phyloP scores from a whole-genome alignment of 2,329 filamentous ascomycete genomes.

The Aureobasidium mangrovei region DNA sequence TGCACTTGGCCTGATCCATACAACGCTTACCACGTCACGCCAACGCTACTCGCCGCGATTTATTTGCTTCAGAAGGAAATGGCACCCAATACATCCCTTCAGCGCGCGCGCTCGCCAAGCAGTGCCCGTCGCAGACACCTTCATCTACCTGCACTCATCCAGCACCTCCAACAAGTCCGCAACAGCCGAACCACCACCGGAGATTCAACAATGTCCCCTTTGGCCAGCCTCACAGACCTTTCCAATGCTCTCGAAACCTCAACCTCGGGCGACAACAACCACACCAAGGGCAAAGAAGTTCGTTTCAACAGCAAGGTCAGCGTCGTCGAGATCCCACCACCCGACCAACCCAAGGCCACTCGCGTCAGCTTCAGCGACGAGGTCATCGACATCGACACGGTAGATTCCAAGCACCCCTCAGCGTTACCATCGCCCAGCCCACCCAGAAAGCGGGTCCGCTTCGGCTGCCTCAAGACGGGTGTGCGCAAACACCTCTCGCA shows the following conservation, averaged over 20 bases:
- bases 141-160: constrained; percentile 4
- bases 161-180: not conserved
- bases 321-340: constrained; percentile 2
- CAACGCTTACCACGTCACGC: constrained; percentile 5
- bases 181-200: not conserved
- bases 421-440: not conserved
- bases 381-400: constrained; percentile 12
- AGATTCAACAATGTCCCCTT: constrained; percentile 1
- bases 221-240: not conserved
- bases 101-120: not conserved
- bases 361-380: constrained; percentile 11
- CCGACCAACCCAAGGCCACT: not conserved
- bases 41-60: constrained; percentile 1
- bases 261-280: not conserved
- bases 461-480: constrained; percentile 7
- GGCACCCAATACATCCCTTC: constrained; percentile 1
- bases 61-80: not conserved
- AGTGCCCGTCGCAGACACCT: not conserved
- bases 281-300: constrained; percentile 1
- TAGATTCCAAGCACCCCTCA: not conserved
- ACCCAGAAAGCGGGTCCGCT: constrained; percentile 8
- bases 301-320: constrained; percentile 9
- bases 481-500: constrained; percentile 4
- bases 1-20: not conserved
- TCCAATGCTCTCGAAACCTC: not conserved